Percentiles rank a stretch among this genome's conserved stretches.
These are phyloP conservation scores for Saitoella complicata DNA, from an alignment of 805 yeast genomes.

Conservation along the genomic window DNA sequence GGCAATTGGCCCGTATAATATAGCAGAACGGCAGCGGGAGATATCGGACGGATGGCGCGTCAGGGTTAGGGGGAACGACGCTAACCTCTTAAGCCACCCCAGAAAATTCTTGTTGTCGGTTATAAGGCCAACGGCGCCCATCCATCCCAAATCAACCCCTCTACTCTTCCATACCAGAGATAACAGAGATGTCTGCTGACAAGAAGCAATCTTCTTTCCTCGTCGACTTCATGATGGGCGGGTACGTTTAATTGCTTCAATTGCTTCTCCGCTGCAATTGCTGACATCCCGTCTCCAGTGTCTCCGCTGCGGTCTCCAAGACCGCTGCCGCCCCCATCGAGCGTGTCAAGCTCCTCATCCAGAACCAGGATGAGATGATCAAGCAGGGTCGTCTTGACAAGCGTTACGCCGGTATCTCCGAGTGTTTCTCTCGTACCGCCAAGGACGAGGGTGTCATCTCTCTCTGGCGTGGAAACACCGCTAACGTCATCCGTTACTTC, in stretches of 20 bases:
- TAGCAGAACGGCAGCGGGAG: too few relatives aligned
- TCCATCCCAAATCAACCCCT: too few relatives aligned
- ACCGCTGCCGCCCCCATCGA: slow-evolving; percentile 97
- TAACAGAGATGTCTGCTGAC: too few relatives aligned
- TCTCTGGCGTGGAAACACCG: slow-evolving; percentile 99
- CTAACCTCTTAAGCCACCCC: too few relatives aligned
- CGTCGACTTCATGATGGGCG: slow-evolving; percentile 3
- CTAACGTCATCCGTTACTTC: slow-evolving; percentile 97
- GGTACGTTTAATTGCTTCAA: too few relatives aligned
- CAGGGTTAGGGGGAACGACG: too few relatives aligned
- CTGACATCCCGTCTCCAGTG: slow-evolving; percentile 28
- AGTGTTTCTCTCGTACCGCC: slow-evolving; percentile 89
- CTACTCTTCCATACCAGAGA: too few relatives aligned
- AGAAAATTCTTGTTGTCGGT: too few relatives aligned
- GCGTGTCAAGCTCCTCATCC: slow-evolving; percentile 90
- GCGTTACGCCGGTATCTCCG: slow-evolving; percentile 78
- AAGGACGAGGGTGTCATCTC: slow-evolving; percentile 82
- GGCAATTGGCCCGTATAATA: too few relatives aligned
- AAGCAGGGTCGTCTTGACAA: slow-evolving; percentile 88
- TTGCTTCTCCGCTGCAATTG: too few relatives aligned
- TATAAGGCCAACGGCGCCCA: too few relatives aligned
- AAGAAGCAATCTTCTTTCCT: slow-evolving; percentile 1
- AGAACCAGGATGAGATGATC: slow-evolving; percentile 96
- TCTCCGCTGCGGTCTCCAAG: slow-evolving; percentile 96
- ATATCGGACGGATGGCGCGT: too few relatives aligned